Evolutionary conservation across 176 grass and related monocot species (phyloP), one percentile per base, ranked within the genome.

Genomic region (Thinopyrum elongatum): DNA sequence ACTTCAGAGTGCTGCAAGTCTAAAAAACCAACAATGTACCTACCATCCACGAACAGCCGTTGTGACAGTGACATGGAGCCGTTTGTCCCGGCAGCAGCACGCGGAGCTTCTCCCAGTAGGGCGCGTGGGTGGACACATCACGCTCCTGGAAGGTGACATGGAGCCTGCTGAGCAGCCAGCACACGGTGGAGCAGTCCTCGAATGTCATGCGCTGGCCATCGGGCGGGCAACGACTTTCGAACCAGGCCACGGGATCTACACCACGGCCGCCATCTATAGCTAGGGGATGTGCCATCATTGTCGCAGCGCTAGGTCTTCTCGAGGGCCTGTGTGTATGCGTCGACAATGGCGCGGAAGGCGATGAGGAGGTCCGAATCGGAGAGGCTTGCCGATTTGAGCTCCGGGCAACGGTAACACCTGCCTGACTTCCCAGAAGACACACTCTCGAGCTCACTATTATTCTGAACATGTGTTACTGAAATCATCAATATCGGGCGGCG

Each of bases 351-450:
- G 42, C 68, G 79, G 90, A 98, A 98, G 6, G 95, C 91, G 22
- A 88, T 80, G 72, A 98, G 89, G 47, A 98, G 93, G 80, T 90
- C 93, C 5, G 93, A 93, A 34, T 95, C 93, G 88, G 95, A 95
- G 31, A 98, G 93, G 53, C 88, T 95, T 9, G 46, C 74, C 38
- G 89, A 94, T 41, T 88, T 80, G 38, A 87, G 93, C 65, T 94
- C 90, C 34, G 95, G 95, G 15, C 86, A 88, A 19, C 93, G 85
- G 83, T 88, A 98, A 33, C 38, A 34, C 14, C 4, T 36, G 14
- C 7, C 28, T 7, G 46, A 25, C 15, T 23, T 49, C 17, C 22
- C 83, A 31, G 35, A 10, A 46, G 55, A 22, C 72, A 85, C 39
- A 41, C 39, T 26, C 51, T 49, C 73, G 44, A 27, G 81, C 27